Percentiles rank a stretch among this genome's conserved stretches.
Conservation (phyloP, 169 alveolate genomes). For the Plasmodium fragile region DNA sequence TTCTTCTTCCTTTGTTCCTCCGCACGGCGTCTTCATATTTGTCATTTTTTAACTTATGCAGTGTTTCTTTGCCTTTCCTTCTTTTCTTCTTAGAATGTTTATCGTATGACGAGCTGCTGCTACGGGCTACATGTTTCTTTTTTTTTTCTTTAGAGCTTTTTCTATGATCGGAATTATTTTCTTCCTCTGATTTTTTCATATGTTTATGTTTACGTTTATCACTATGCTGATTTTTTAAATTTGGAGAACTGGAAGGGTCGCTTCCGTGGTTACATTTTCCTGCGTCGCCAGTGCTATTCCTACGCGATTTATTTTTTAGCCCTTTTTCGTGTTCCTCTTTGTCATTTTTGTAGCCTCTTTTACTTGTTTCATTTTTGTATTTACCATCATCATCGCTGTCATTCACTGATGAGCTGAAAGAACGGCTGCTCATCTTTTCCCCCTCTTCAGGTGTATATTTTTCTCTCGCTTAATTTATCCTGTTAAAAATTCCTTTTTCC, state of each 20-base stretch:
- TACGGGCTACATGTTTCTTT: not conserved
- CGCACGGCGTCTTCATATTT: not conserved
- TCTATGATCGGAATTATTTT: not conserved
- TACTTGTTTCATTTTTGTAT: not conserved
- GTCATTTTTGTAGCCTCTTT: not conserved
- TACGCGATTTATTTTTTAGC: not conserved
- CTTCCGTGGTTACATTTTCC: not conserved
- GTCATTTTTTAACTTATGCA: not conserved
- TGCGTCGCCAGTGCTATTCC: not conserved
- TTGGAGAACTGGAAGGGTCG: not conserved
- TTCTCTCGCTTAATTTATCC: not conserved
- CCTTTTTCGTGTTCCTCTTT: not conserved
- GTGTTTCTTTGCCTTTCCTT: not conserved
- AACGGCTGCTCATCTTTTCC: not conserved
- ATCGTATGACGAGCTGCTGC: not conserved
- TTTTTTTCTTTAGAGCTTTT: not conserved
- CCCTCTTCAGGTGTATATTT: not conserved
- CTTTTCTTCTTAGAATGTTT: not conserved
- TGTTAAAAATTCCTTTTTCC: not conserved
- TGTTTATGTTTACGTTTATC: not conserved
- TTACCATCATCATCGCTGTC: not conserved
- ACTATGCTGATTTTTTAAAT: not conserved
- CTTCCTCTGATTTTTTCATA: not conserved
- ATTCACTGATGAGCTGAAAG: not conserved
- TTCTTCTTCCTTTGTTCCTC: conserved; percentile 16